Evolutionary conservation across 805 yeast genomes (phyloP).

Genomic region (Wickerhamomyces alni): DNA sequence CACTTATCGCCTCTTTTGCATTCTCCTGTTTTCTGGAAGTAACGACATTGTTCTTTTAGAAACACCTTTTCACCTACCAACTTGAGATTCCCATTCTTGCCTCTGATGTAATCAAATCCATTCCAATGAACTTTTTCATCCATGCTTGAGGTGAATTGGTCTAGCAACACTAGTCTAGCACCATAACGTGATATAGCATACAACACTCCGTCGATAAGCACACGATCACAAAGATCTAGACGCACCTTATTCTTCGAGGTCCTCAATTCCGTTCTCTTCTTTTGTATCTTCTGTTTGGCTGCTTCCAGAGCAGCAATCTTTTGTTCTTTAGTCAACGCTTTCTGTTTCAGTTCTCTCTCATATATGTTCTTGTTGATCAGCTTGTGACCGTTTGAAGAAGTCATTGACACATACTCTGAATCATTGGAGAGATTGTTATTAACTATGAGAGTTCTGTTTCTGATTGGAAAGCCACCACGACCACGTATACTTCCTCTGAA

Average conservation of each 20-base stretch:
- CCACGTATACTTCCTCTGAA: constrained; percentile 14
- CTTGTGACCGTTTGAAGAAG: constrained; percentile 31
- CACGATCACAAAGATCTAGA: constrained; percentile 41
- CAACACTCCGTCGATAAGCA: constrained; percentile 32
- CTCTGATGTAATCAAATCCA: constrained; percentile 22
- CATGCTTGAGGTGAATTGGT: constrained; percentile 9
- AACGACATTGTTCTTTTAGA: constrained; percentile 23
- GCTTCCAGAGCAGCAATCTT: constrained; percentile 17
- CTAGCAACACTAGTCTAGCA: constrained; percentile 33
- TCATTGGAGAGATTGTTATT: constrained; percentile 18
- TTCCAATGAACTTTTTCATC: constrained; percentile 27
- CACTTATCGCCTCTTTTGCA: constrained; percentile 51
- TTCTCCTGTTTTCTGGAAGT: constrained; percentile 21
- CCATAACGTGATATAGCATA: constrained; percentile 39
- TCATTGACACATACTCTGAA: constrained; percentile 25
- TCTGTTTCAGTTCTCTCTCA: constrained; percentile 25
- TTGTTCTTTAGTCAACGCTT: constrained; percentile 18
- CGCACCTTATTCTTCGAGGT: constrained; percentile 27
- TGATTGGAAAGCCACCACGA: constrained; percentile 18
- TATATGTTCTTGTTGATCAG: constrained; percentile 33
- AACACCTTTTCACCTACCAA: constrained; percentile 15
- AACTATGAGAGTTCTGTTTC: constrained; percentile 29
- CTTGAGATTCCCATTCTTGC: constrained; percentile 24
- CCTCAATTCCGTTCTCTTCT: constrained; percentile 17
- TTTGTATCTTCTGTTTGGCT: constrained; percentile 9